Evolutionary conservation across 192 early-diverging fungal genomes (phyloP).

Genomic region (Coemansia sp.): DNA sequence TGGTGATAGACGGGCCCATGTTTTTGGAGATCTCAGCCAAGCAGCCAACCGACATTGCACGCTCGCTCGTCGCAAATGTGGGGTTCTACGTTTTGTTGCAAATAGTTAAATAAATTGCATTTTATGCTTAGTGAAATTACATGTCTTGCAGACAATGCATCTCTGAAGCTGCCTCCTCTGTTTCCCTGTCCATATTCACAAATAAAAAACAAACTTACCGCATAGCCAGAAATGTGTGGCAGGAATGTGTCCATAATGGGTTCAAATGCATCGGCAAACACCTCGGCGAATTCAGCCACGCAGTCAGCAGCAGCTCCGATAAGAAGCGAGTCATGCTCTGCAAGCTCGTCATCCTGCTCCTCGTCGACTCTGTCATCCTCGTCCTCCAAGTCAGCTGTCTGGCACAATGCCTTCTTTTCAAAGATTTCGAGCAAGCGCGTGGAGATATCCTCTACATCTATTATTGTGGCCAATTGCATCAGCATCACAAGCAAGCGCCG

Average conservation of each 20-base stretch:
- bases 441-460: constrained; percentile 46
- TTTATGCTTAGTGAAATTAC: neutral
- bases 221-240: constrained; percentile 79
- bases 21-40: constrained; percentile 72
- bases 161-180: neutral
- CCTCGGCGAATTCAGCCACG: constrained; percentile 72
- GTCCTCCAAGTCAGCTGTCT: constrained; percentile 56
- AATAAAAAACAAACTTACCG: constrained; percentile 38
- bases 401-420: constrained; percentile 73
- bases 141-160: neutral
- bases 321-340: constrained; percentile 80
- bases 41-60: constrained; percentile 88
- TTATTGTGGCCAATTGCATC: neutral
- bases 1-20: constrained; percentile 57
- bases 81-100: constrained; percentile 54
- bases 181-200: neutral
- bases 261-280: constrained; percentile 73
- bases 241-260: constrained; percentile 75
- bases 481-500: neutral
- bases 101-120: constrained; percentile 19
- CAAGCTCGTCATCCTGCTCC: constrained; percentile 80
- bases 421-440: constrained; percentile 59
- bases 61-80: constrained; percentile 67
- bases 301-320: constrained; percentile 80
- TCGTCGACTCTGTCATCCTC: constrained; percentile 66